Percentiles rank a stretch among this genome's conserved stretches.
phyloP scores from a whole-genome alignment of 2,329 filamentous ascomycete genomes.

The Dothiorella sarmentorum region DNA sequence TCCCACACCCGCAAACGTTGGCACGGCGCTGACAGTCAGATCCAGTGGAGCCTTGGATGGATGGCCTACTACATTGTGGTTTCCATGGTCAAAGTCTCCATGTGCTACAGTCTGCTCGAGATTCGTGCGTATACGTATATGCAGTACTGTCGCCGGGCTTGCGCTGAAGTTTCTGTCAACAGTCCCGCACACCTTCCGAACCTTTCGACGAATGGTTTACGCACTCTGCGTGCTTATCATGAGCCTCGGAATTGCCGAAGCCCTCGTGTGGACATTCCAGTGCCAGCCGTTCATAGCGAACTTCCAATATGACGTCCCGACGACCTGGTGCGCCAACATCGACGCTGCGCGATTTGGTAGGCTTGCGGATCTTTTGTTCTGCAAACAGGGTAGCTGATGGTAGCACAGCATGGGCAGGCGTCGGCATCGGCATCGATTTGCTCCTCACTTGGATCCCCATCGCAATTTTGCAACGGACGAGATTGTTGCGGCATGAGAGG shows the following conservation, averaged over 20 bases:
- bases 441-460: constrained; percentile 14
- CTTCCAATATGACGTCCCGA: constrained; percentile 7
- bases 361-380: no score
- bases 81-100: constrained; percentile 16
- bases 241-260: constrained; percentile 12
- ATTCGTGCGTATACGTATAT: neutral
- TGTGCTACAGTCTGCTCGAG: constrained; percentile 18
- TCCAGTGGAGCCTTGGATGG: constrained; percentile 10
- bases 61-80: constrained; percentile 14
- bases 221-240: constrained; percentile 3
- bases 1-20: no score
- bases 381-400: neutral
- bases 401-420: constrained; percentile 9
- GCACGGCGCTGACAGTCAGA: neutral
- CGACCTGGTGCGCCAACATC: constrained; percentile 7
- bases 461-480: constrained; percentile 12
- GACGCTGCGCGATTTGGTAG: neutral
- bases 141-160: neutral
- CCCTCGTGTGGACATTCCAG: constrained; percentile 12
- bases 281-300: constrained; percentile 16
- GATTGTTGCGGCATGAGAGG: constrained; percentile 8
- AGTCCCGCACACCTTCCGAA: constrained; percentile 12
- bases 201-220: neutral
- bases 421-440: constrained; percentile 13
- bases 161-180: neutral